Base-by-base conservation (phyloP, 2,329 filamentous ascomycete species). In the Talaromyces marneffei region DNA sequence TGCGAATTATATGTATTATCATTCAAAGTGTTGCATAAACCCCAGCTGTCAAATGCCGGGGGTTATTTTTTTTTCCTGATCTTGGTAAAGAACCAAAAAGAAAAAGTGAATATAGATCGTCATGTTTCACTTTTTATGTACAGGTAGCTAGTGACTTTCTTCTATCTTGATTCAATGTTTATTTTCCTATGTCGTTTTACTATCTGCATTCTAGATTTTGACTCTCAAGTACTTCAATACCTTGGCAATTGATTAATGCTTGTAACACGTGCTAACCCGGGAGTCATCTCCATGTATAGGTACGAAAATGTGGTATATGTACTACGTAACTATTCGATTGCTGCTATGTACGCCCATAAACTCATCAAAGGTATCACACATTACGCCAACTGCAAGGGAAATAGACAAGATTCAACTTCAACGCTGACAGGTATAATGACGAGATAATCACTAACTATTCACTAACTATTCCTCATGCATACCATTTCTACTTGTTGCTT, bases 91-190 rank as follows among this genome's bases (percentile, higher is more conserved):
- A 57, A 33, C 40, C 42, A 42, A 35, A 20, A 35, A 37, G 39
- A 46, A 53, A 55, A 59, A 62, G 60, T 62, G 60, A 59, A 57
- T 59, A 59, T 62, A 62, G 60, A 62, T 59, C 37, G 58, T 58
- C 48, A 62, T 62, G 60, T 59, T 55, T 62, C 66, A 64, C 56
- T 57, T 58, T 58, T 71, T 70, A 72, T 75, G 73, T 75, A 75
- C 73, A 75, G 73, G 75, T 75, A 75, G 71, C 72, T 75, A 71
- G 72, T 73, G 61, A 63, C 61, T 63, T 42, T 62, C 56, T 62
- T 56, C 50, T 62, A 62, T 60, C 37, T 57, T 33, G 57, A 66
- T 70, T 70, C 67, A 68, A 69, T 68, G 70, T 73, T 70, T 73
- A 71, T 70, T 72, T 69, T 35, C 48, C 68, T 66, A 63, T 62